Conservation (phyloP, 108 stramenopile species). For the Heterococcus sp. region DNA sequence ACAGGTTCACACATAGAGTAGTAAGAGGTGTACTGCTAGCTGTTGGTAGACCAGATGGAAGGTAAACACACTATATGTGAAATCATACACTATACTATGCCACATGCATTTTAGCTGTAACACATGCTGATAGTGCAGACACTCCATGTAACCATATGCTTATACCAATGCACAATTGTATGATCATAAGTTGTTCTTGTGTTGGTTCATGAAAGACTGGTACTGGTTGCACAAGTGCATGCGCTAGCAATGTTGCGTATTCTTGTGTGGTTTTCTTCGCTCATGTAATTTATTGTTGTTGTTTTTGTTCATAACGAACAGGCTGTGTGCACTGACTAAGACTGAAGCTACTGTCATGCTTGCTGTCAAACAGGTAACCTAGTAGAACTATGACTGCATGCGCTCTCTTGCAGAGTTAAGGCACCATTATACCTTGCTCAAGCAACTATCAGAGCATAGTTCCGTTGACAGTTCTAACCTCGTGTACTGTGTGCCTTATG, state of each 20-base stretch:
- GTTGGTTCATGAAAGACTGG: neutral
- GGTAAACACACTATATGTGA: constrained; percentile 7
- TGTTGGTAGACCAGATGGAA: constrained; percentile 76
- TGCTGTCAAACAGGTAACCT: constrained; percentile 70
- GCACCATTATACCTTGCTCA: neutral
- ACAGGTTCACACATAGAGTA: constrained; percentile 72
- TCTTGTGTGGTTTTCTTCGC: neutral
- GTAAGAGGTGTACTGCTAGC: constrained; percentile 69
- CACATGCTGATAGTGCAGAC: neutral
- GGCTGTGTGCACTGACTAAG: constrained; percentile 67
- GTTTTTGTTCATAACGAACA: neutral
- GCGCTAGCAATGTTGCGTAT: neutral
- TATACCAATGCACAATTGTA: neutral
- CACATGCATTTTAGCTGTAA: neutral
- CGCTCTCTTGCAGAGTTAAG: neutral
- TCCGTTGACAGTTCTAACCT: neutral
- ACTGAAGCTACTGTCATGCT: constrained; percentile 67
- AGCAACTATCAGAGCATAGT: neutral
- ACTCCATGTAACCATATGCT: neutral
- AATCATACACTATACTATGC: neutral
- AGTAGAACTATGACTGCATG: neutral
- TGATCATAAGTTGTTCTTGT: neutral
- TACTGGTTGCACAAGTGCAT: neutral
- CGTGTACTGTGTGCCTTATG: neutral
- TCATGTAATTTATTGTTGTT: neutral